Conservation (phyloP, 2,329 filamentous ascomycete genomes). For the Cryphonectria naterciae region DNA sequence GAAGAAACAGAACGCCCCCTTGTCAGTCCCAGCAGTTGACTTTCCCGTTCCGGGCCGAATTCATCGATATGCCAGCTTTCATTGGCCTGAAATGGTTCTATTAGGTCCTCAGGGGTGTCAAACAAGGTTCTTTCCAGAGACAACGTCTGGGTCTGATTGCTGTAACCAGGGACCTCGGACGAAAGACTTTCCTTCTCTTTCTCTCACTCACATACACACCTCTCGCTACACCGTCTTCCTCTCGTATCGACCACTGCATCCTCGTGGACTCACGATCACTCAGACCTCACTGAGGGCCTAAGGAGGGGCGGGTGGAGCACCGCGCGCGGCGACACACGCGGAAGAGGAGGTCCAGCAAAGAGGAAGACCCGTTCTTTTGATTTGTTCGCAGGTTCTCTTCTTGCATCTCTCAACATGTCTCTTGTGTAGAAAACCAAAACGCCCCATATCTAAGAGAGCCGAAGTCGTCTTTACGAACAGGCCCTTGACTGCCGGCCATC, state of each 20-base stretch:
- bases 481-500: conserved; percentile 1
- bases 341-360: background rate
- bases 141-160: background rate
- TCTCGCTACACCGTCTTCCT: background rate
- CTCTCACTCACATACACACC: background rate
- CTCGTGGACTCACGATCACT: background rate
- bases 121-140: conserved; percentile 12
- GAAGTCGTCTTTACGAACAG: background rate
- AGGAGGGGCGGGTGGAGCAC: background rate
- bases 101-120: background rate
- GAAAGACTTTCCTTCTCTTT: background rate
- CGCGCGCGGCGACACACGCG: background rate
- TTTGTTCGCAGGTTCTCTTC: background rate
- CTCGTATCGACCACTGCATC: background rate
- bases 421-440: background rate
- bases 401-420: background rate
- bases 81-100: conserved; percentile 4
- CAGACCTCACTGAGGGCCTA: background rate
- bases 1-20: background rate
- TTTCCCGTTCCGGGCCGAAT: conserved; percentile 11
- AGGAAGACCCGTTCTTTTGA: background rate
- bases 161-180: background rate
- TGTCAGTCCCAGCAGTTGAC: background rate
- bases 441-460: background rate
- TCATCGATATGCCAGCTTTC: background rate